These are phyloP conservation scores for Pleurotus ostreatus DNA, from an alignment of 768 basidiomycete genomes.

Conservation along the genomic window DNA sequence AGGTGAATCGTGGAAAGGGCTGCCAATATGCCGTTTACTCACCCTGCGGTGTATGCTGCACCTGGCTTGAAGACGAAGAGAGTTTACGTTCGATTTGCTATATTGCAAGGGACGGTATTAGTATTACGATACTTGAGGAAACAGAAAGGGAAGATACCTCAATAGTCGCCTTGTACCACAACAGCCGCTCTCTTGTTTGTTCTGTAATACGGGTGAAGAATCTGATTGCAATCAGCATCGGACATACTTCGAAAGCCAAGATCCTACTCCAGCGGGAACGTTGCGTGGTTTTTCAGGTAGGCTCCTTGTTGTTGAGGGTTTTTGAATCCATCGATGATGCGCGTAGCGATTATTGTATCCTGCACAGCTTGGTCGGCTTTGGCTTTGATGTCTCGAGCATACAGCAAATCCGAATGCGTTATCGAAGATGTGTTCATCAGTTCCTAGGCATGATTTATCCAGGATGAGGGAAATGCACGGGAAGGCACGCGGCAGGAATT, in stretches of 20 bases:
- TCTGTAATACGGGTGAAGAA: conserved; percentile 71
- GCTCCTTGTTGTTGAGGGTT: conserved; percentile 68
- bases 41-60: conserved; percentile 77
- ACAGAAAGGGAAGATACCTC: conserved; percentile 43
- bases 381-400: conserved; percentile 64
- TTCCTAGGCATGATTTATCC: conserved; percentile 39
- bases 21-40: conserved; percentile 8
- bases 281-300: conserved; percentile 73
- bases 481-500: not conserved
- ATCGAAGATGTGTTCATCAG: conserved; percentile 56
- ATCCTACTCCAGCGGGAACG: conserved; percentile 73
- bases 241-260: conserved; percentile 15
- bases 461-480: not conserved
- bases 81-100: conserved; percentile 85
- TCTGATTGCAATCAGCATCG: conserved; percentile 27
- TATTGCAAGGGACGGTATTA: not conserved
- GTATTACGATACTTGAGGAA: not conserved
- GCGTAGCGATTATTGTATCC: conserved; percentile 74
- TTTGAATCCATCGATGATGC: conserved; percentile 74
- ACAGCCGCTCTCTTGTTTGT: conserved; percentile 66
- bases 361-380: conserved; percentile 78
- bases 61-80: conserved; percentile 58
- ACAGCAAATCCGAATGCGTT: conserved; percentile 62
- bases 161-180: conserved; percentile 78
- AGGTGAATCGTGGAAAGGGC: not conserved